Evolutionary conservation across 169 alveolate genomes (phyloP).

Genomic region (Plasmodium inui): DNA sequence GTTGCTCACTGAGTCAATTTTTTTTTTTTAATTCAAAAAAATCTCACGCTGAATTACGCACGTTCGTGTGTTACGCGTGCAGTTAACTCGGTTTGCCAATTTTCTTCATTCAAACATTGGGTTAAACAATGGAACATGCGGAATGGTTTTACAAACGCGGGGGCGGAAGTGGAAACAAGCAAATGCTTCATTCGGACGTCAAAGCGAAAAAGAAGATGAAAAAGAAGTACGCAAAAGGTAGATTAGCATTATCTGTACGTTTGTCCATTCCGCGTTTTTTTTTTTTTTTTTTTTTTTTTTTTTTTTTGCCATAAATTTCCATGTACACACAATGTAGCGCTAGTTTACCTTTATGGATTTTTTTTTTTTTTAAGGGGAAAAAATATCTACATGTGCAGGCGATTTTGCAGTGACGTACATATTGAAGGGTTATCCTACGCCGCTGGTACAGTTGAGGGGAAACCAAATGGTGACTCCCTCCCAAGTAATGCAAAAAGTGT

Average conservation of each 20-base stretch:
- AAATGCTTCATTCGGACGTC: not conserved
- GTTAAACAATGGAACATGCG: not conserved
- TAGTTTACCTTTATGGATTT: constrained; percentile 7
- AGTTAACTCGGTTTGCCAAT: not conserved
- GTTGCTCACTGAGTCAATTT: not conserved
- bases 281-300: not conserved
- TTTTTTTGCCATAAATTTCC: constrained; percentile 16
- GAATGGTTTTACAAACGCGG: not conserved
- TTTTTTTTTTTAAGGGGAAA: not conserved
- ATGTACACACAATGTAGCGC: constrained; percentile 54
- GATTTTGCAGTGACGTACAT: not conserved
- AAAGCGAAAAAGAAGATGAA: not conserved
- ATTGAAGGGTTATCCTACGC: not conserved
- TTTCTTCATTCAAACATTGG: not conserved
- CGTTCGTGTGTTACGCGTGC: not conserved
- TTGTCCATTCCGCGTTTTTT: not conserved
- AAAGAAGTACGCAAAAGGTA: not conserved
- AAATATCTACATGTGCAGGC: not conserved
- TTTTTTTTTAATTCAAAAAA: no score
- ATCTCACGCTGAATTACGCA: not conserved
- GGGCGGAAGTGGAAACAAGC: not conserved
- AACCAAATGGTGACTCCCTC: not conserved
- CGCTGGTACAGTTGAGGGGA: not conserved
- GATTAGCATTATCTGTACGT: not conserved
- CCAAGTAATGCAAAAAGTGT: not conserved